Conservation (phyloP, 1,139 yeast genomes). For the Geotrichum cucujoidarum region DNA sequence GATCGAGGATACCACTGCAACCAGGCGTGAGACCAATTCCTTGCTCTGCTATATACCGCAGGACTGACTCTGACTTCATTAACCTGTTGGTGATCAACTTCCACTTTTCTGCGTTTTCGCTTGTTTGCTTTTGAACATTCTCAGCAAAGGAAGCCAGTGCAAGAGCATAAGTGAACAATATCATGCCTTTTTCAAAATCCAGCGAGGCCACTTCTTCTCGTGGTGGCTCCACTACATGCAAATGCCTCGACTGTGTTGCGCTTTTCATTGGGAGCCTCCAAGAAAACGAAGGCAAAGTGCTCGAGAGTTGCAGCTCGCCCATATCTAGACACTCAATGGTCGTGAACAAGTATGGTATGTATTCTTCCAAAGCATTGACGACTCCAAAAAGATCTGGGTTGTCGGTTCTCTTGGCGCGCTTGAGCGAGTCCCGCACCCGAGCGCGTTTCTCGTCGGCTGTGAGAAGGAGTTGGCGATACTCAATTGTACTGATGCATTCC, state of each 20-base stretch:
- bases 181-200: conserved; percentile 33
- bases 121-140: conserved; percentile 24
- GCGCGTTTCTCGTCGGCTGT: conserved; percentile 34
- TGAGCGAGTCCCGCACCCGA: conserved; percentile 31
- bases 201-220: conserved; percentile 29
- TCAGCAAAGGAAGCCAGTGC: conserved; percentile 21
- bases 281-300: conserved; percentile 21
- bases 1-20: conserved; percentile 24
- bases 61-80: conserved; percentile 29
- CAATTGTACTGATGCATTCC: conserved; percentile 25
- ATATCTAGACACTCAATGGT: conserved; percentile 22
- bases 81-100: conserved; percentile 33
- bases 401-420: conserved; percentile 32
- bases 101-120: conserved; percentile 29
- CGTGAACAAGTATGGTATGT: conserved; percentile 30
- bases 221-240: conserved; percentile 26
- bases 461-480: conserved; percentile 28
- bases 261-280: conserved; percentile 33
- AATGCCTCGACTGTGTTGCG: conserved; percentile 19
- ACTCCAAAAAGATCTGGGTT: conserved; percentile 31
- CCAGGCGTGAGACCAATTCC: conserved; percentile 15
- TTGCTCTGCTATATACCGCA: conserved; percentile 28
- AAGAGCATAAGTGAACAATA: conserved; percentile 32
- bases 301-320: conserved; percentile 18
- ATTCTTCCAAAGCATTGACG: conserved; percentile 34